A percentile compares a stretch with the other conserved stretches of the same genome.
phyloP scores from a whole-genome alignment of 768 basidiomycete genomes.

The Calocybe indica region DNA sequence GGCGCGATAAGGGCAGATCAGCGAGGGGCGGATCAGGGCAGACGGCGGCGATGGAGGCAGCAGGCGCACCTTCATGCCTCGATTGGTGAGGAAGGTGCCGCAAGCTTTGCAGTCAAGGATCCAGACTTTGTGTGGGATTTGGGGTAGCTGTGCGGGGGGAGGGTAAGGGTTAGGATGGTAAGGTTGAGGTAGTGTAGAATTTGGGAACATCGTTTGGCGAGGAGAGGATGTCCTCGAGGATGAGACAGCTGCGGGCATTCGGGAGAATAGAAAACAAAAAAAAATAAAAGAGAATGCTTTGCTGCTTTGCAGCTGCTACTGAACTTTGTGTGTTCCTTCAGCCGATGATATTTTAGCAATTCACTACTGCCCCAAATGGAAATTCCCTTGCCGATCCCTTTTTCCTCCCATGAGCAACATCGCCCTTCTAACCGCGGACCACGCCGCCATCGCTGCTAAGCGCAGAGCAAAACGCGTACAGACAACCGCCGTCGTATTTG shows the following conservation, averaged over 20 bases:
- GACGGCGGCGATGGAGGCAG: neutral
- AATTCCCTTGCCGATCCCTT: neutral
- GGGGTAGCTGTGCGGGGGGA: slow-evolving; percentile 31
- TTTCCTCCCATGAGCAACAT: slow-evolving; percentile 23
- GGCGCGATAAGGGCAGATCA: slow-evolving; percentile 6
- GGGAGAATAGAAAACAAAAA: slow-evolving; percentile 4
- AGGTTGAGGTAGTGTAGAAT: slow-evolving; percentile 17
- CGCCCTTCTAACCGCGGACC: slow-evolving; percentile 54
- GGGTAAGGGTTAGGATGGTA: slow-evolving; percentile 25
- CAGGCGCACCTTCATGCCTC: slow-evolving; percentile 70
- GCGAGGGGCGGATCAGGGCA: slow-evolving; percentile 2
- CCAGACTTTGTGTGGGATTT: slow-evolving; percentile 69
- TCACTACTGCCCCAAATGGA: neutral
- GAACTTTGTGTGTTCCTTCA: neutral
- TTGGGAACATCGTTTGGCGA: slow-evolving; percentile 13
- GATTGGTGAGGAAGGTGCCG: slow-evolving; percentile 69
- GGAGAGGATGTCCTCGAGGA: slow-evolving; percentile 8
- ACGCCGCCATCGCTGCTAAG: slow-evolving; percentile 60
- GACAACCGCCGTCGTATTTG: slow-evolving; percentile 78
- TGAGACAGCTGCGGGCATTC: slow-evolving; percentile 6
- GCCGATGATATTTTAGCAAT: slow-evolving; percentile 2
- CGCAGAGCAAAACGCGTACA: slow-evolving; percentile 60
- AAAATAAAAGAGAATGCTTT: neutral
- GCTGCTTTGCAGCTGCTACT: slow-evolving; percentile 4
- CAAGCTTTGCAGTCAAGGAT: slow-evolving; percentile 75